A percentile compares a stretch with the other conserved stretches of the same genome.
phyloP scores from a whole-genome alignment of 1,284 basidiomycete genomes.

The Meira nashicola region DNA sequence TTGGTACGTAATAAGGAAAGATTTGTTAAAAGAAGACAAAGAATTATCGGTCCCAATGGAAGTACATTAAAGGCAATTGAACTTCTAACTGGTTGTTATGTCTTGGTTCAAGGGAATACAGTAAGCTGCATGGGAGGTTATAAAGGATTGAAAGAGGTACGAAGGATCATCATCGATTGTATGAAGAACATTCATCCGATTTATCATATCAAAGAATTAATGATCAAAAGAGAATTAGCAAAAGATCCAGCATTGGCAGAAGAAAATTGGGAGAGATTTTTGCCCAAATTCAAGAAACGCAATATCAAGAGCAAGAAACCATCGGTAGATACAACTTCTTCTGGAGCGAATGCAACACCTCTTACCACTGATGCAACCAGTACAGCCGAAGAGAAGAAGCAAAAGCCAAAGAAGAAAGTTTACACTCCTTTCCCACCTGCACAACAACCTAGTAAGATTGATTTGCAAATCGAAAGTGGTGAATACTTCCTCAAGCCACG shows the following conservation, averaged over 20 bases:
- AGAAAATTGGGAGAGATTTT: constrained; percentile 95
- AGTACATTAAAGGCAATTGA: constrained; percentile 99
- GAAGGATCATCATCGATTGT: constrained; percentile 91
- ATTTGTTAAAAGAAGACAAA: constrained; percentile 90
- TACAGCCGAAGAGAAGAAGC: constrained; percentile 54
- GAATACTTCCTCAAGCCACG: constrained; percentile 93
- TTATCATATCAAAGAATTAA: constrained; percentile 99
- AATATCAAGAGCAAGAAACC: constrained; percentile 69
- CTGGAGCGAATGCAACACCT: constrained; percentile 20
- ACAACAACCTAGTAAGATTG: constrained; percentile 88
- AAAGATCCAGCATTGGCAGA: constrained; percentile 93
- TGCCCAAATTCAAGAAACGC: constrained; percentile 90
- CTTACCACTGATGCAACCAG: constrained; percentile 14
- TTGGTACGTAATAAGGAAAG: constrained; percentile 92
- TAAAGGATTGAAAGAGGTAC: constrained; percentile 91
- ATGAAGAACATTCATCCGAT: constrained; percentile 99
- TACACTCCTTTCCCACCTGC: constrained; percentile 98
- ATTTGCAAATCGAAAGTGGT: constrained; percentile 87
- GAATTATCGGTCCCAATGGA: constrained; percentile 94
- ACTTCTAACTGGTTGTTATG: constrained; percentile 90
- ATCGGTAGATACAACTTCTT: not conserved
- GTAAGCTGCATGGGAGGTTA: constrained; percentile 96
- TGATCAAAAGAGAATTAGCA: constrained; percentile 95
- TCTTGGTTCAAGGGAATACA: constrained; percentile 95
- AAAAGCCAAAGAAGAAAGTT: constrained; percentile 70